phyloP scores from a whole-genome alignment of 306 rosid genomes.

The Rubus idaeus region DNA sequence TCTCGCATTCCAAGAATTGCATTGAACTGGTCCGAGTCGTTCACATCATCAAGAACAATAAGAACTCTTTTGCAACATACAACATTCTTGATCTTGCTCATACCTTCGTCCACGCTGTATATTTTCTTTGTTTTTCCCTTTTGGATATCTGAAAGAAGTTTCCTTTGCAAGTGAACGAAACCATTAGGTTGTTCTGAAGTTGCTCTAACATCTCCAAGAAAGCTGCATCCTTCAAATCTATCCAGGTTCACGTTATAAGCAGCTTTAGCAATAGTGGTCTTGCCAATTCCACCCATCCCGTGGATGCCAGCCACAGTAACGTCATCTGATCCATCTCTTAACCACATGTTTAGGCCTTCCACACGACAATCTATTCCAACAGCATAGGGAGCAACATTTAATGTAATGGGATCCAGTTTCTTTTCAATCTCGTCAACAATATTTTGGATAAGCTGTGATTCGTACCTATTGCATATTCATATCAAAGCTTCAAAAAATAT shows the following conservation, averaged over 20 bases:
- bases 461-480: background rate
- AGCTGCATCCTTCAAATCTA: background rate
- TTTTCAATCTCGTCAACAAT: background rate
- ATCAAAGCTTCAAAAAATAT: background rate
- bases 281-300: background rate
- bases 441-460: background rate
- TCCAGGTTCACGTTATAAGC: background rate
- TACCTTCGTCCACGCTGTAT: background rate
- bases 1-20: background rate
- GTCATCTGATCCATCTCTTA: constrained; percentile 1
- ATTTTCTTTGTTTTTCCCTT: background rate
- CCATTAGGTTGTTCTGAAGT: background rate
- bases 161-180: background rate
- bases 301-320: background rate
- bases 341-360: background rate
- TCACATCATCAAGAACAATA: background rate
- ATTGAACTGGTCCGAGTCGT: background rate
- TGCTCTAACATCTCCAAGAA: background rate
- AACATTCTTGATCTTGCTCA: background rate
- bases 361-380: background rate
- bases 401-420: background rate
- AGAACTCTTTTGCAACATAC: background rate
- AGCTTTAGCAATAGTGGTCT: constrained; percentile 1
- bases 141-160: background rate
- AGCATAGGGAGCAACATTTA: background rate